Conservation (phyloP, 129 eudicot species). For the Artemisia annua region DNA sequence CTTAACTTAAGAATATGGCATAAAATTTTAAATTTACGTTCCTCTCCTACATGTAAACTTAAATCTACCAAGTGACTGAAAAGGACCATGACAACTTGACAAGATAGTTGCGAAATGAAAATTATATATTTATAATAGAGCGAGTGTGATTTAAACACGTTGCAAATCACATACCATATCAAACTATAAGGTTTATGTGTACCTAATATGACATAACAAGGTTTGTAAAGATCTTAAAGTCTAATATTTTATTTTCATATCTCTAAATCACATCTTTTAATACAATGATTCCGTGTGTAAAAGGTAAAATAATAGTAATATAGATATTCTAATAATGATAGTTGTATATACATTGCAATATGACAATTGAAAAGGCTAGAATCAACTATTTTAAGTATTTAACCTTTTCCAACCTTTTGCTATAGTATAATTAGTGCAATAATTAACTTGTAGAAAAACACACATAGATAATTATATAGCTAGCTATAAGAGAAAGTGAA, state of each 20-base stretch:
- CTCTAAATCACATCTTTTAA: no score
- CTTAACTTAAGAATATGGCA: no score
- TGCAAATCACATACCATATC: constrained; percentile 12
- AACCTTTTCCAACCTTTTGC: no score
- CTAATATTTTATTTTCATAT: background rate
- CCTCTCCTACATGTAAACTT: no score
- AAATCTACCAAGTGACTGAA: no score
- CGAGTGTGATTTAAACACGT: background rate
- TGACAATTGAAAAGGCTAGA: background rate
- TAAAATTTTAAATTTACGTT: no score
- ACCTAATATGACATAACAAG: constrained; percentile 12
- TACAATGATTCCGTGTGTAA: no score
- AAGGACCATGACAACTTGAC: no score
- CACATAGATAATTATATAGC: background rate
- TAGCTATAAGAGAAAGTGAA: background rate
- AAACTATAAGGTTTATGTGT: constrained; percentile 14
- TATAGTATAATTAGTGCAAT: no score
- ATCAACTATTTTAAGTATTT: no score
- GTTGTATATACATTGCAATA: background rate
- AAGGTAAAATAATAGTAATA: no score
- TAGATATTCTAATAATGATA: background rate
- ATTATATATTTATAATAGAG: background rate
- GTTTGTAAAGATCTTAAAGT: constrained; percentile 3
- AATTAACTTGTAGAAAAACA: no score
- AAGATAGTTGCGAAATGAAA: background rate